Conservation (phyloP, 1,284 basidiomycete genomes). For the Gymnopus androsaceus region DNA sequence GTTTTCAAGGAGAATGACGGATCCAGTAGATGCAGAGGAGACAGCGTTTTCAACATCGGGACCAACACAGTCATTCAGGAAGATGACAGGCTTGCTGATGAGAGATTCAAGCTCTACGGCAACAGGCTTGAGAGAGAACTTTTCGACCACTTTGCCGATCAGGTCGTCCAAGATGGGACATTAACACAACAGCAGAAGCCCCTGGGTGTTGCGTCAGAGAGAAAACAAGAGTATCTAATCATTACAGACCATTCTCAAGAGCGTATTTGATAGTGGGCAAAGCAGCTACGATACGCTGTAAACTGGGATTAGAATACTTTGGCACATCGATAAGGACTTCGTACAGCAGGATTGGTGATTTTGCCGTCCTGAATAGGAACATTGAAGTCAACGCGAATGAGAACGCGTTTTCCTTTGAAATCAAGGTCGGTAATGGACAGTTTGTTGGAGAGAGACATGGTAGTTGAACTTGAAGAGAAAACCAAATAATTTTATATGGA, state of each 20-base stretch:
- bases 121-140: conserved; percentile 93
- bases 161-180: conserved; percentile 98
- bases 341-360: conserved; percentile 96
- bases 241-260: conserved; percentile 71
- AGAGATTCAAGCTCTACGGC: conserved; percentile 74
- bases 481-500: too few species aligned
- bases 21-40: conserved; percentile 68
- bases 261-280: conserved; percentile 96
- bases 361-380: conserved; percentile 88
- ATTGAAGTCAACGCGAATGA: conserved; percentile 99
- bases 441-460: conserved; percentile 96
- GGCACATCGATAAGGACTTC: conserved; percentile 35
- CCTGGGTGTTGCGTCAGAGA: conserved; percentile 45
- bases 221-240: not conserved
- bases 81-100: conserved; percentile 73
- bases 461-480: conserved; percentile 29
- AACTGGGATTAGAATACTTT: conserved; percentile 15
- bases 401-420: conserved; percentile 89
- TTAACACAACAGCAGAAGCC: conserved; percentile 86
- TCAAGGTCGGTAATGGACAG: conserved; percentile 91
- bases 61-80: conserved; percentile 88
- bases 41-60: conserved; percentile 82
- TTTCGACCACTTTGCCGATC: conserved; percentile 88
- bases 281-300: conserved; percentile 92
- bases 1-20: conserved; percentile 95